phyloP scores from a whole-genome alignment of 495 filamentous ascomycete genomes.

The Podospora pseudoanserina region DNA sequence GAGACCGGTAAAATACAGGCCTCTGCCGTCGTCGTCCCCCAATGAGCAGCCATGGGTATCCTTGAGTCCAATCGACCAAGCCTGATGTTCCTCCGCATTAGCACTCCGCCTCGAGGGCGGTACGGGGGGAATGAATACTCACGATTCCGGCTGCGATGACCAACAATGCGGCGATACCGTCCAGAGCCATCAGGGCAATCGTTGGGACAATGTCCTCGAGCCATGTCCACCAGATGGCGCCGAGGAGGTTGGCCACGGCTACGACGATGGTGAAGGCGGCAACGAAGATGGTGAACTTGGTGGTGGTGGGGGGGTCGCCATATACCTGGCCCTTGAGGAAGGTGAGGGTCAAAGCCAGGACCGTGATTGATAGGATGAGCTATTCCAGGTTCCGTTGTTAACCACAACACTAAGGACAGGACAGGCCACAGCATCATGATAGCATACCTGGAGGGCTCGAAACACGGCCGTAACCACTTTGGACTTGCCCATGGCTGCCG shows the following conservation, averaged over 20 bases:
- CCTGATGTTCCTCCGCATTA: conserved; percentile 27
- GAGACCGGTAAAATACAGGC: conserved; percentile 29
- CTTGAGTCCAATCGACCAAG: conserved; percentile 44
- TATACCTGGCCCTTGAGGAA: conserved; percentile 44
- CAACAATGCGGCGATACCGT: conserved; percentile 43
- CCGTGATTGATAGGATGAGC: conserved; percentile 44
- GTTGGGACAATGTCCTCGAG: conserved; percentile 34
- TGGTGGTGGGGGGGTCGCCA: conserved; percentile 37
- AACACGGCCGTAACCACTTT: not conserved
- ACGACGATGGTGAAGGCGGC: conserved; percentile 49
- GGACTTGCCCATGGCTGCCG: not conserved
- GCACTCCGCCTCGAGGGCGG: not conserved
- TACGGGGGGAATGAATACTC: conserved; percentile 29
- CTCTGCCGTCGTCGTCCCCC: conserved; percentile 6
- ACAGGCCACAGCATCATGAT: not conserved
- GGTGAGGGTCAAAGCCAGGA: conserved; percentile 46
- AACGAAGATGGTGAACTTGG: conserved; percentile 45
- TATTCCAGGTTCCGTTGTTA: conserved; percentile 16
- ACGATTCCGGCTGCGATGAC: conserved; percentile 54
- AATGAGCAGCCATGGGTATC: conserved; percentile 32
- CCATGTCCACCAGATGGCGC: conserved; percentile 32
- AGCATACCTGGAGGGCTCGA: not conserved
- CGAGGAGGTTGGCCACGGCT: conserved; percentile 35
- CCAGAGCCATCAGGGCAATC: conserved; percentile 39
- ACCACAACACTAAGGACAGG: not conserved